Evolutionary conservation across 2,329 filamentous ascomycete genomes (phyloP).

Genomic region (Aspergillus oerlinghausenensis): DNA sequence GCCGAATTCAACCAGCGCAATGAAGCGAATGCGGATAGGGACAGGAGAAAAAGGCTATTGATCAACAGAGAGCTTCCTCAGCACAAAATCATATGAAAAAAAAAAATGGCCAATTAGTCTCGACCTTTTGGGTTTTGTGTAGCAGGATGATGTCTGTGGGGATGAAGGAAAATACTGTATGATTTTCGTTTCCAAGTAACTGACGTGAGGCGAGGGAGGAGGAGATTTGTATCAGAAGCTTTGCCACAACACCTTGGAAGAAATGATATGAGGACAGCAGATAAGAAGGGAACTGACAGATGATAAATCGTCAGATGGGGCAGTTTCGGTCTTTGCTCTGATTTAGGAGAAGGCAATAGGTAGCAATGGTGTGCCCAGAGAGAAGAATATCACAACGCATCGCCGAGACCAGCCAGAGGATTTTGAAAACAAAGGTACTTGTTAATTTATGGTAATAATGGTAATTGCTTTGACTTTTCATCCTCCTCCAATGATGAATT

Average conservation of each 20-base stretch:
- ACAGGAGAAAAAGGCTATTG: constrained; percentile 9
- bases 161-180: constrained; percentile 2
- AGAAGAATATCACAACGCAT: constrained; percentile 6
- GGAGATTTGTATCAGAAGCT: constrained; percentile 12
- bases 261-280: neutral
- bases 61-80: neutral
- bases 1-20: constrained; percentile 7
- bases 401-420: constrained; percentile 2
- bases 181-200: neutral
- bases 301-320: neutral
- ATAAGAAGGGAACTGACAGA: constrained; percentile 4
- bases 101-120: constrained; percentile 5
- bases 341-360: neutral
- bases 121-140: constrained; percentile 13
- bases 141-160: constrained; percentile 7
- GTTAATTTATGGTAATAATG: neutral
- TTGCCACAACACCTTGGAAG: neutral
- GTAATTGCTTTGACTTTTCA: neutral
- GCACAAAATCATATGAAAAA: constrained; percentile 15
- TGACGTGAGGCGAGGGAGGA: constrained; percentile 2
- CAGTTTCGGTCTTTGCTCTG: neutral
- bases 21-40: constrained; percentile 5
- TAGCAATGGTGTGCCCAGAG: neutral
- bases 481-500: neutral
- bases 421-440: neutral